These are phyloP conservation scores for Neoboletus subvelutipes DNA, from an alignment of 768 basidiomycete species.

Conservation along the genomic window DNA sequence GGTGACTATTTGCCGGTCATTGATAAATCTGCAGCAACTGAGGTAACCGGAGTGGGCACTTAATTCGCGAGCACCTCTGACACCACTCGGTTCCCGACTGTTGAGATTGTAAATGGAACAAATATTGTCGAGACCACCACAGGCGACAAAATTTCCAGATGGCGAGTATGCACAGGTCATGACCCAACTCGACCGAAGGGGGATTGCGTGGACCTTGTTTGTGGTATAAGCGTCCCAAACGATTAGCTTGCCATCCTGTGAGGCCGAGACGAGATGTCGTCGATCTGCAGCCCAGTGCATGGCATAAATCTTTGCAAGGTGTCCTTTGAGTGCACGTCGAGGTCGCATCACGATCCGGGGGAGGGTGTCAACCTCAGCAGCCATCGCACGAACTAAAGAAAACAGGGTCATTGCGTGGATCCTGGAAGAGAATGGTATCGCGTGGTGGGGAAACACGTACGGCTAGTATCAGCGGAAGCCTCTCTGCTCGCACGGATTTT, in stretches of 20 bases:
- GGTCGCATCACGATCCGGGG: conserved; percentile 97
- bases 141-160: conserved; percentile 95
- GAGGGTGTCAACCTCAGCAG: conserved; percentile 91
- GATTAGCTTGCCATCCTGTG: conserved; percentile 98
- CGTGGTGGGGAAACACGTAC: conserved; percentile 52
- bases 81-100: conserved; percentile 67
- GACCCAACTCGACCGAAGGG: conserved; percentile 97
- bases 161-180: conserved; percentile 99
- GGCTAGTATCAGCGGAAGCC: conserved; percentile 95
- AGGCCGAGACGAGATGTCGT: conserved; percentile 98
- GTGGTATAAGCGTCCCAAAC: conserved; percentile 99
- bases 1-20: conserved; percentile 97
- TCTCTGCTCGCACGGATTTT: conserved; percentile 97
- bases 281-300: conserved; percentile 99
- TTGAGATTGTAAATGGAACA: conserved; percentile 97
- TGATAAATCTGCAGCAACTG: conserved; percentile 97
- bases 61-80: conserved; percentile 91
- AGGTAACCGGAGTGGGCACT: conserved; percentile 98
- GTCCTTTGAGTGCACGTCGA: conserved; percentile 91
- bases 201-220: conserved; percentile 99
- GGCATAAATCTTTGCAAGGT: conserved; percentile 99
- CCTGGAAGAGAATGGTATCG: conserved; percentile 1
- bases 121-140: conserved; percentile 98
- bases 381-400: conserved; percentile 90
- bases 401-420: conserved; percentile 16